phyloP scores from a whole-genome alignment of 1,139 yeast genomes.

The Scheffersomyces titani region DNA sequence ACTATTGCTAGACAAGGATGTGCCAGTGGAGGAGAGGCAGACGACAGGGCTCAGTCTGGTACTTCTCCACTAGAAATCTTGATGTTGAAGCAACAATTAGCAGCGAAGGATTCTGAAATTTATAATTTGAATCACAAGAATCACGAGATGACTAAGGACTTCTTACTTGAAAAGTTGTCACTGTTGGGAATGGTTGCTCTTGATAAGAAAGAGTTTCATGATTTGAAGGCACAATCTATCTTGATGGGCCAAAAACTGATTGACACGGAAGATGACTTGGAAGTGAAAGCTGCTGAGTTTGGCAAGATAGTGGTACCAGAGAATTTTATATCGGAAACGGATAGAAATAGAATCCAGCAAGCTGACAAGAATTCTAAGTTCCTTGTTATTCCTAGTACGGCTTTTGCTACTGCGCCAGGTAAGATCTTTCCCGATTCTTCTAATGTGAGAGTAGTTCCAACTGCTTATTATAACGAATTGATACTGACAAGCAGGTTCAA shows the following conservation, averaged over 20 bases:
- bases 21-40: not conserved
- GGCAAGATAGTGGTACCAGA: conserved; percentile 46
- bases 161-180: conserved; percentile 34
- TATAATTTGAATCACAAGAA: conserved; percentile 20
- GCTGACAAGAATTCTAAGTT: conserved; percentile 37
- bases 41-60: not conserved
- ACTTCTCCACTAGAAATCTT: conserved; percentile 6
- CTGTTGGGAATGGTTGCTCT: conserved; percentile 39
- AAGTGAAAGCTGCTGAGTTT: conserved; percentile 21
- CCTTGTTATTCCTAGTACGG: conserved; percentile 54
- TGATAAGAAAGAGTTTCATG: conserved; percentile 31
- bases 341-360: conserved; percentile 4
- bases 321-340: conserved; percentile 20
- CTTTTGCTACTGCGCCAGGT: conserved; percentile 62
- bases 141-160: conserved; percentile 22
- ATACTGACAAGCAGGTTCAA: conserved; percentile 44
- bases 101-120: conserved; percentile 35
- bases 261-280: conserved; percentile 20
- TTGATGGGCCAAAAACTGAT: conserved; percentile 12
- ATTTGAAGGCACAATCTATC: conserved; percentile 19
- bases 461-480: conserved; percentile 61
- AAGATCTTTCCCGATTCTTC: conserved; percentile 55
- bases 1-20: conserved; percentile 16
- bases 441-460: conserved; percentile 64
- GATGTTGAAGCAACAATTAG: conserved; percentile 31